Conservation (phyloP, 202 grass and related monocot genomes). For the Eragrostis tef region DNA sequence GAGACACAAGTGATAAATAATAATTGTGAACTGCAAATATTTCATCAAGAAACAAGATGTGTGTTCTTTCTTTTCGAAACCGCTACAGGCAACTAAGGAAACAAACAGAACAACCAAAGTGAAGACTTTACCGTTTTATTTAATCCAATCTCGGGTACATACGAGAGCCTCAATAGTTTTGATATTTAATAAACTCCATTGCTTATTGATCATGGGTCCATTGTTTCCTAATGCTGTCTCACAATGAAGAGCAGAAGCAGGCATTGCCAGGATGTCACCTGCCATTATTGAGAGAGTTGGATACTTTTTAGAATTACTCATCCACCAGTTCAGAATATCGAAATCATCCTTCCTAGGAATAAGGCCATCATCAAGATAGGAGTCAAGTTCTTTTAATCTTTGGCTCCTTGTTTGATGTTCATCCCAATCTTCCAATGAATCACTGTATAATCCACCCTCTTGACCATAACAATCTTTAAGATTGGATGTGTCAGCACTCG, state of each 20-base stretch:
- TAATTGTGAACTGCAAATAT: too few species aligned
- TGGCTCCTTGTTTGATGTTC: conserved; percentile 58
- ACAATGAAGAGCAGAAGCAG: conserved; percentile 54
- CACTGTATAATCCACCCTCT: too few species aligned
- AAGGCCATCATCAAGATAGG: conserved; percentile 59
- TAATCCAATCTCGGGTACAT: conserved; percentile 60
- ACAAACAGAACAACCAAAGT: conserved; percentile 8
- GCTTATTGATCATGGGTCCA: conserved; percentile 40
- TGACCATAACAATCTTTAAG: conserved; percentile 8
- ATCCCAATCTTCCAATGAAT: conserved; percentile 66
- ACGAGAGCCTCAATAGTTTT: conserved; percentile 63
- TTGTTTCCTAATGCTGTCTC: conserved; percentile 39
- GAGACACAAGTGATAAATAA: too few species aligned
- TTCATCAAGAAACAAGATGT: too few species aligned
- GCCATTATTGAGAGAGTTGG: conserved; percentile 60
- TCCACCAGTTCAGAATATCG: conserved; percentile 64
- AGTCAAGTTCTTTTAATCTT: conserved; percentile 51
- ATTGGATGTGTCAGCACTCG: conserved; percentile 22
- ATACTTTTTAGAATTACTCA: conserved; percentile 55
- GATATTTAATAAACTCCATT: conserved; percentile 56
- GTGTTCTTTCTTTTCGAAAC: too few species aligned
- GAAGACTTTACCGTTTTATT: conserved; percentile 43
- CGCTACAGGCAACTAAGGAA: background rate
- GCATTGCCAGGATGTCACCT: conserved; percentile 54
- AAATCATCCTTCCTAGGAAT: conserved; percentile 65